Evolutionary conservation across 139 green algal species (phyloP), one percentile per base, ranked within the genome.

Genomic region (Tetradesmus lagerheimii): DNA sequence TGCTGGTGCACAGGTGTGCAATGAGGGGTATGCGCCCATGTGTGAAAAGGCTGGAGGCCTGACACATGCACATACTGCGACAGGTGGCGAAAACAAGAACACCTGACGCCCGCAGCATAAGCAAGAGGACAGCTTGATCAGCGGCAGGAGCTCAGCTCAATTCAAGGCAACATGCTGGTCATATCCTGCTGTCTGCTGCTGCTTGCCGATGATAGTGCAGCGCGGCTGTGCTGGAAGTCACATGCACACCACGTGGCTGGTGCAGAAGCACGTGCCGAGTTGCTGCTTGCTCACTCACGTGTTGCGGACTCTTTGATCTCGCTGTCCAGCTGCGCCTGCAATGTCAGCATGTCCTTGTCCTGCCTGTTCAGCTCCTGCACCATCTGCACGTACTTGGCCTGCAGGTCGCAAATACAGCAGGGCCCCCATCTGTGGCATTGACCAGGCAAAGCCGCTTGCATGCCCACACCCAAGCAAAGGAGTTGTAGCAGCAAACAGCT

Each of bases 381-480:
- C 37, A 80, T 20, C 64, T 88, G 64, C 83, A 80, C 83, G 43
- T 80, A 88, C 38, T 80, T 80, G 9, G 62, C 31, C 41, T 88
- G 83, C 83, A 88, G 64, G 27, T 29, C 41, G 27, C 64, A 71
- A 31, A 18, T 4, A 31, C 57, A 71, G 23, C 0, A 0, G 14
- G 25, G 57, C 57, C 20, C 57, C 47, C 47, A 50, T 8, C 43
- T 50, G 43, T 50, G 4, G 4, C 43, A 50, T 4, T 8, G 8
- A 50, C 8, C 43, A 62, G 47, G 1, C n/a, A n/a, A n/a, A n/a
- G n/a, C n/a, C n/a, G n/a, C n/a, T n/a, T n/a, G n/a, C n/a, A n/a
- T n/a, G n/a, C n/a, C n/a, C n/a, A n/a, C n/a, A n/a, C n/a, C n/a
- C n/a, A n/a, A n/a, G 20, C 47, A 62, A 50, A 23, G 47, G 47